These are phyloP conservation scores for Halophytophthora batemanensis DNA, from an alignment of 352 stramenopile genomes.

Conservation along the genomic window DNA sequence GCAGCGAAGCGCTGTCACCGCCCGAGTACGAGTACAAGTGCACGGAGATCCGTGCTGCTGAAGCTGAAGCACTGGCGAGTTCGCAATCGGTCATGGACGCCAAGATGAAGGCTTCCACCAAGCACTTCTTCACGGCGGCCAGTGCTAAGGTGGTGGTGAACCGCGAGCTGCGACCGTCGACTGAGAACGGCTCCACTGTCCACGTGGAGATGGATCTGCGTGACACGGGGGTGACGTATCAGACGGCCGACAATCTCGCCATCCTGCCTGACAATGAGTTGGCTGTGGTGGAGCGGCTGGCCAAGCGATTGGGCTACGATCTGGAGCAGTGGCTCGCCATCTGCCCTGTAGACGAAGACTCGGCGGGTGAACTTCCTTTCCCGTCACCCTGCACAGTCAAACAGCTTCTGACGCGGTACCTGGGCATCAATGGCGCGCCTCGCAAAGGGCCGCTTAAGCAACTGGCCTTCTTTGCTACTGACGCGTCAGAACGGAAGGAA, in stretches of 20 bases:
- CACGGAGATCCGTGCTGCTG: slow-evolving; percentile 34
- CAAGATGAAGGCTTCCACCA: slow-evolving; percentile 77
- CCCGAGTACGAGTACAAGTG: slow-evolving; percentile 62
- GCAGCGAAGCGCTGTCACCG: slow-evolving; percentile 21
- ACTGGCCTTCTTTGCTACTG: slow-evolving; percentile 73
- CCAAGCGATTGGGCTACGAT: slow-evolving; percentile 83
- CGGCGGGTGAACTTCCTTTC: slow-evolving; percentile 82
- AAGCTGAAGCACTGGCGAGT: slow-evolving; percentile 14
- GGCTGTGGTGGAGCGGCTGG: slow-evolving; percentile 81
- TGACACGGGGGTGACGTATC: slow-evolving; percentile 82
- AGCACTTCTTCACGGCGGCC: slow-evolving; percentile 89
- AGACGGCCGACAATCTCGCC: slow-evolving; percentile 93
- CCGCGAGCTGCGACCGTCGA: slow-evolving; percentile 86
- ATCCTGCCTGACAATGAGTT: slow-evolving; percentile 90
- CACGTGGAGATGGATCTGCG: slow-evolving; percentile 90
- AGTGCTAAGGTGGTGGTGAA: slow-evolving; percentile 85
- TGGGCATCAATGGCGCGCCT: slow-evolving; percentile 93
- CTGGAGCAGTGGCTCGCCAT: slow-evolving; percentile 89
- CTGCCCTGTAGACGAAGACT: slow-evolving; percentile 45
- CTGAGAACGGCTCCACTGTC: slow-evolving; percentile 77
- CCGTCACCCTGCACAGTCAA: slow-evolving; percentile 93
- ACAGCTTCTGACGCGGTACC: slow-evolving; percentile 91
- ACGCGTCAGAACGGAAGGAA: slow-evolving; percentile 46
- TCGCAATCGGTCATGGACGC: slow-evolving; percentile 18
- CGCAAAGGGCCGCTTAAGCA: slow-evolving; percentile 78